Conservation (phyloP, 208 protist genomes). For the Leishmania lainsoni region DNA sequence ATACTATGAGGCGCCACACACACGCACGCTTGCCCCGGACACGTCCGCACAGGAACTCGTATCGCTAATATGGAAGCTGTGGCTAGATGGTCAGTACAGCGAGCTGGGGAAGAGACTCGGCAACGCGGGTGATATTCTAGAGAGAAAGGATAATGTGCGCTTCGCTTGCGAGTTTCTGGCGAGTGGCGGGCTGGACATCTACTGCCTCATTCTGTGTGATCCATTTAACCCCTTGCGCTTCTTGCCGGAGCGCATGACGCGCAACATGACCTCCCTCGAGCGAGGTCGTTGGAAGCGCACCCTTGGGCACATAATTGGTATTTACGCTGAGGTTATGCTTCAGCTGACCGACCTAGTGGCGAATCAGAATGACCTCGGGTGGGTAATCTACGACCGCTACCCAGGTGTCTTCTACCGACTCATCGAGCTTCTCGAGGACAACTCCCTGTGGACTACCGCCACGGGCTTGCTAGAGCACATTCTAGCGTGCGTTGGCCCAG, state of each 20-base stretch:
- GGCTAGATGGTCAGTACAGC: conserved; percentile 29
- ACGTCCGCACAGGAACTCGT: conserved; percentile 8
- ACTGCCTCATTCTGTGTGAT: conserved; percentile 68
- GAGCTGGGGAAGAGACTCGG: conserved; percentile 25
- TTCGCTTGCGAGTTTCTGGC: conserved; percentile 59
- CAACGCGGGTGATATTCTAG: conserved; percentile 39
- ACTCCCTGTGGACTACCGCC: conserved; percentile 36
- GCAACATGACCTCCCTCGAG: conserved; percentile 12
- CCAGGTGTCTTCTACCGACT: conserved; percentile 75
- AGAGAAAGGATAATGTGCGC: conserved; percentile 48
- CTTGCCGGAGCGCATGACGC: conserved; percentile 4
- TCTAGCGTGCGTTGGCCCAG: conserved; percentile 68
- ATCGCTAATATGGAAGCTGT: conserved; percentile 25
- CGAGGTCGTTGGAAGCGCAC: conserved; percentile 14
- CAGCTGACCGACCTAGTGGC: conserved; percentile 73
- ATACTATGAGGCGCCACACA: neutral
- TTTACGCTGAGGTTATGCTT: conserved; percentile 41
- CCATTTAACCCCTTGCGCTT: conserved; percentile 35
- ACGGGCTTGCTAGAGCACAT: conserved; percentile 68
- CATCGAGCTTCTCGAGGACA: conserved; percentile 64
- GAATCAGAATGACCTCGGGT: conserved; percentile 68
- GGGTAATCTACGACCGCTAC: conserved; percentile 81
- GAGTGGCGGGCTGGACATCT: conserved; percentile 68
- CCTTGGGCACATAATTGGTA: conserved; percentile 17
- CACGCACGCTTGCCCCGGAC: neutral